These are phyloP conservation scores for Daldinia loculata DNA, from an alignment of 495 filamentous ascomycete species.

Conservation along the genomic window DNA sequence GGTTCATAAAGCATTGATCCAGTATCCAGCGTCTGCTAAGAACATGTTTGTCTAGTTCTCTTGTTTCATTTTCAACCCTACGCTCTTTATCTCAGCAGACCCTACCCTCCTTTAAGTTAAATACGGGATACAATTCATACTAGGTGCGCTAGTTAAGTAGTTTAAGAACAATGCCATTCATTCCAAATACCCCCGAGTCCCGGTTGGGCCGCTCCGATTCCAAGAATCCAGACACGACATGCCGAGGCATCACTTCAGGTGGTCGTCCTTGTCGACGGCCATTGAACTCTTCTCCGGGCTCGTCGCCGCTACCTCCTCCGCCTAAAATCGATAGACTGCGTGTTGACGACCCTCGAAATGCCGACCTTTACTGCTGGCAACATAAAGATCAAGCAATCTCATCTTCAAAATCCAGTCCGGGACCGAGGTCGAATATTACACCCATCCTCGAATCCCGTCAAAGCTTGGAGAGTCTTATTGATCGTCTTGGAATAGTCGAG, in stretches of 20 bases:
- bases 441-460: constrained; percentile 64
- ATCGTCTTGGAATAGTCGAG: constrained; percentile 77
- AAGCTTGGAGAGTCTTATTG: constrained; percentile 85
- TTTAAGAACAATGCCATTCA: constrained; percentile 70
- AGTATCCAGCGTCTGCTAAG: constrained; percentile 5
- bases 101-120: neutral
- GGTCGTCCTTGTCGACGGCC: constrained; percentile 82
- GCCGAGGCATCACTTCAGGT: constrained; percentile 79
- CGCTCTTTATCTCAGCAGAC: constrained; percentile 9
- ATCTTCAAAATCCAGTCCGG: constrained; percentile 54
- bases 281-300: constrained; percentile 57
- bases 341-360: constrained; percentile 57
- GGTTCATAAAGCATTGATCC: neutral
- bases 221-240: constrained; percentile 83
- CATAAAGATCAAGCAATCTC: constrained; percentile 84
- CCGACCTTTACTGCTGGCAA: constrained; percentile 82
- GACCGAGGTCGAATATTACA: constrained; percentile 44
- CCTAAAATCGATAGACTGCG: constrained; percentile 54
- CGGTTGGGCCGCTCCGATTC: constrained; percentile 80
- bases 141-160: neutral
- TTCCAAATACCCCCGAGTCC: constrained; percentile 85
- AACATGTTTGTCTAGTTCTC: constrained; percentile 5
- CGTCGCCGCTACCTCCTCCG: constrained; percentile 46
- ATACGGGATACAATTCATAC: constrained; percentile 5
- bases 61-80: neutral